These are phyloP conservation scores for Mycena floridula DNA, from an alignment of 768 basidiomycete species.

Conservation along the genomic window DNA sequence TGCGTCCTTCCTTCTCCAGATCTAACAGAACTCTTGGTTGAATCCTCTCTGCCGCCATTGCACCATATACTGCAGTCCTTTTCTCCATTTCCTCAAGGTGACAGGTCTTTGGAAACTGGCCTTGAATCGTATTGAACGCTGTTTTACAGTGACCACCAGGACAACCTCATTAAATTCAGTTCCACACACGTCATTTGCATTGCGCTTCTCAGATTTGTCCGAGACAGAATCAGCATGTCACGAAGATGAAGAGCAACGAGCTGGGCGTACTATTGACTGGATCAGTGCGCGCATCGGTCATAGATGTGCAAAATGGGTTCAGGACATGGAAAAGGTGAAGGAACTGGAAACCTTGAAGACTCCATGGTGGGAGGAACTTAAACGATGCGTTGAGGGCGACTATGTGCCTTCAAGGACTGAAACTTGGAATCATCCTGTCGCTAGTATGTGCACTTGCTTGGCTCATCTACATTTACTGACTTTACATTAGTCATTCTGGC, in stretches of 20 bases:
- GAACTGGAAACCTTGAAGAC: constrained; percentile 39
- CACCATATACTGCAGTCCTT: constrained; percentile 78
- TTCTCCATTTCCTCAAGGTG: constrained; percentile 78
- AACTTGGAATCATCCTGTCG: constrained; percentile 84
- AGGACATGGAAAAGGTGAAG: constrained; percentile 47
- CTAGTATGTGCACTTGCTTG: constrained; percentile 46
- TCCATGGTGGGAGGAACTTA: constrained; percentile 88
- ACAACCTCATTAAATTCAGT: constrained; percentile 69
- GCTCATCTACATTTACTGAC: constrained; percentile 3
- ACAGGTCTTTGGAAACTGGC: background rate
- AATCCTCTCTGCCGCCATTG: constrained; percentile 60
- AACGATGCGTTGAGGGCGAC: constrained; percentile 72
- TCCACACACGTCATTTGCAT: constrained; percentile 62
- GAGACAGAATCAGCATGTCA: constrained; percentile 70
- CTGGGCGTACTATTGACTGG: constrained; percentile 82
- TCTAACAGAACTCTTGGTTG: constrained; percentile 51
- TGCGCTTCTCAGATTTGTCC: constrained; percentile 71
- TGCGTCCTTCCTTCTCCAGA: constrained; percentile 70
- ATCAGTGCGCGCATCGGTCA: constrained; percentile 65
- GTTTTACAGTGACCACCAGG: constrained; percentile 63
- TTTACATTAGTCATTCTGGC: constrained; percentile 65
- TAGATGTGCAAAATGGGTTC: constrained; percentile 65
- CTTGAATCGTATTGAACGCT: constrained; percentile 4
- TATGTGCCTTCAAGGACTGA: constrained; percentile 64
- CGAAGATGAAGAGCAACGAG: constrained; percentile 76